These are phyloP conservation scores for Trichoderma breve DNA, from an alignment of 2,329 filamentous ascomycete species.

Conservation along the genomic window DNA sequence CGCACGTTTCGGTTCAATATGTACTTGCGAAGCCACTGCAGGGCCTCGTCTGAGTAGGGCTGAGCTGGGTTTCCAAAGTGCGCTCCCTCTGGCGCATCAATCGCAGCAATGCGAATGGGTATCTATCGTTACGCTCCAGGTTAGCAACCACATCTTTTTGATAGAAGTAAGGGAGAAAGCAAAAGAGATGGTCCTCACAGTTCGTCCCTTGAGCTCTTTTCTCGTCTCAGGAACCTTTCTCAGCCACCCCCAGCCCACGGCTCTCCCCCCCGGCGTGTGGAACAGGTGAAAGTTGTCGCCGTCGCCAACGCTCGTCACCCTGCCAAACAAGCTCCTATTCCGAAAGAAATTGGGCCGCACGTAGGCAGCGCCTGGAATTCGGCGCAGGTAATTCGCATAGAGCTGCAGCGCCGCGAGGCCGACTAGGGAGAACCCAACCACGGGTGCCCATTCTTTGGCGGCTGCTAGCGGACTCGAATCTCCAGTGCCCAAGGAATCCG, in stretches of 20 bases:
- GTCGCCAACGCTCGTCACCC: conserved; percentile 91
- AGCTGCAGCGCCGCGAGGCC: conserved; percentile 45
- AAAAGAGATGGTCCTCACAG: conserved; percentile 52
- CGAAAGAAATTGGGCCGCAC: conserved; percentile 75
- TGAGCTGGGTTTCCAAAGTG: conserved; percentile 91
- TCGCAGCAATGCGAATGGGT: conserved; percentile 81
- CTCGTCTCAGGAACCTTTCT: conserved; percentile 69
- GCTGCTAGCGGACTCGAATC: conserved; percentile 33
- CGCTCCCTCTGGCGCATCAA: conserved; percentile 89
- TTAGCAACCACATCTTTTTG: conserved; percentile 22
- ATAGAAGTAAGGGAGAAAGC: neutral
- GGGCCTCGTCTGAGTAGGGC: conserved; percentile 77
- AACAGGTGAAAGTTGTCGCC: conserved; percentile 94
- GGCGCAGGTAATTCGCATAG: conserved; percentile 75
- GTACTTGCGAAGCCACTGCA: conserved; percentile 74
- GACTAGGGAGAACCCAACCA: conserved; percentile 38
- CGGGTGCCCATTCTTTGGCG: conserved; percentile 41
- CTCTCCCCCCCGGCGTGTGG: conserved; percentile 86
- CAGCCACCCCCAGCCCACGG: conserved; percentile 91
- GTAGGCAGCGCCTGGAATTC: conserved; percentile 74
- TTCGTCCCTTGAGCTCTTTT: conserved; percentile 70
- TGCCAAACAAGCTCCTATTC: conserved; percentile 73
- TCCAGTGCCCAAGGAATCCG: conserved; percentile 34
- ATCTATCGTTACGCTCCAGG: conserved; percentile 53
- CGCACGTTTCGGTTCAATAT: conserved; percentile 72